Percentiles rank a stretch among this genome's conserved stretches.
Evolutionary conservation across 108 stramenopile genomes (phyloP).

Genomic region (Stephanodiscus triporus): DNA sequence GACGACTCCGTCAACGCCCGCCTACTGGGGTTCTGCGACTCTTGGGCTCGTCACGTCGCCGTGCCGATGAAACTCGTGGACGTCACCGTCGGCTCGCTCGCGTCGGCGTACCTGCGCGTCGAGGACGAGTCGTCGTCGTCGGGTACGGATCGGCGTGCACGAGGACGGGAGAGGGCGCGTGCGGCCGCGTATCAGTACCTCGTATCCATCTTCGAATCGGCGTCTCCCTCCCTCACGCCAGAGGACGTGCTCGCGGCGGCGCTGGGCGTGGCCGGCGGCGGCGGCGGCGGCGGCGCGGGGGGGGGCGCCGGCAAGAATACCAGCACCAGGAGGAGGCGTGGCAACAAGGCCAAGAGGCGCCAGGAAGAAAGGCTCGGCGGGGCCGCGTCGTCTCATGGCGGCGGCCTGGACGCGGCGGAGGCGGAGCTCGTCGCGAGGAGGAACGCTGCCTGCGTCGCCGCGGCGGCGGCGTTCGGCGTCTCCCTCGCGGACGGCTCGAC

Average conservation of each 20-base stretch:
- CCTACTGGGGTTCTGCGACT: constrained; percentile 45
- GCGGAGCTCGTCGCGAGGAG: constrained; percentile 65
- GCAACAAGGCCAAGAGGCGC: constrained; percentile 71
- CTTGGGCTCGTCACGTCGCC: constrained; percentile 77
- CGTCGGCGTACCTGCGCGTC: constrained; percentile 35
- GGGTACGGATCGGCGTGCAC: not conserved
- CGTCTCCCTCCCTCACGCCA: constrained; percentile 54
- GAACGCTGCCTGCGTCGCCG: constrained; percentile 61
- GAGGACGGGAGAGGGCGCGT: constrained; percentile 23
- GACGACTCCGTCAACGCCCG: constrained; percentile 25
- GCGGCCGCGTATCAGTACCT: constrained; percentile 60
- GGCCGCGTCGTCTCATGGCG: constrained; percentile 32
- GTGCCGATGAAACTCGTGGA: constrained; percentile 62
- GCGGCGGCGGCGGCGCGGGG: constrained; percentile 4
- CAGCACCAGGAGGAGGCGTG: constrained; percentile 63
- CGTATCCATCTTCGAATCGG: constrained; percentile 75
- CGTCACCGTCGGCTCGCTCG: constrained; percentile 31
- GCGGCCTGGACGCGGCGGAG: constrained; percentile 40
- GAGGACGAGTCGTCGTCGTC: not conserved
- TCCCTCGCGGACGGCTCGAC: constrained; percentile 24
- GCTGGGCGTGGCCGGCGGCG: constrained; percentile 47
- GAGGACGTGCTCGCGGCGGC: constrained; percentile 66
- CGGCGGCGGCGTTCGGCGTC: constrained; percentile 46
- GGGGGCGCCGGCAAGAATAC: constrained; percentile 19
- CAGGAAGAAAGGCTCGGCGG: constrained; percentile 59